These are phyloP conservation scores for Aspergillus bombycis DNA, from an alignment of 2,329 filamentous ascomycete species.

Conservation along the genomic window DNA sequence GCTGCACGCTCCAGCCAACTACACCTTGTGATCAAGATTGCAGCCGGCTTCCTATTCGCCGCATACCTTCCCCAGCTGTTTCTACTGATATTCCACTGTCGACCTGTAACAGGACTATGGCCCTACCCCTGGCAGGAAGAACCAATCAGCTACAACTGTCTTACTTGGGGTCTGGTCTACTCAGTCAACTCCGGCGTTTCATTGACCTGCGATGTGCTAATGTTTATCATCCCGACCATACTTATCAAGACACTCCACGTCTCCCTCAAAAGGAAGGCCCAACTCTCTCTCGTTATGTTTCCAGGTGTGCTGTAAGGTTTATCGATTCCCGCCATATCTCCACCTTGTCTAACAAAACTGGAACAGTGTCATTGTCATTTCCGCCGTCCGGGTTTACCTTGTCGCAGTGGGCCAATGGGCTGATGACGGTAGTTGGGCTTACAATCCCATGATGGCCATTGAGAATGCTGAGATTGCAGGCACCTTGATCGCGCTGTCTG, in stretches of 20 bases:
- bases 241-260: conserved; percentile 53
- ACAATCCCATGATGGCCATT: conserved; percentile 54
- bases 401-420: conserved; percentile 53
- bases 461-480: conserved; percentile 56
- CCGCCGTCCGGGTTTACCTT: conserved; percentile 51
- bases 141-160: conserved; percentile 46
- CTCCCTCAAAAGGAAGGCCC: conserved; percentile 49
- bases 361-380: conserved; percentile 54
- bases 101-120: conserved; percentile 56
- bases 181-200: conserved; percentile 55
- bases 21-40: conserved; percentile 25
- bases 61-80: conserved; percentile 54
- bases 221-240: conserved; percentile 55
- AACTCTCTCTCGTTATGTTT: conserved; percentile 52
- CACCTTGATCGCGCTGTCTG: conserved; percentile 55
- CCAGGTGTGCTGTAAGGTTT: conserved; percentile 52
- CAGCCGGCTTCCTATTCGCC: conserved; percentile 41
- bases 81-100: conserved; percentile 56
- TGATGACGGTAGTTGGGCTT: conserved; percentile 54
- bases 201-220: conserved; percentile 53
- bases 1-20: conserved; percentile 38
- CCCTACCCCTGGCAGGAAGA: conserved; percentile 54
- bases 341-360: conserved; percentile 6
- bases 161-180: conserved; percentile 57
- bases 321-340: no score